These are phyloP conservation scores for Verruconis gallopava DNA, from an alignment of 2,329 filamentous ascomycete species.

Conservation along the genomic window DNA sequence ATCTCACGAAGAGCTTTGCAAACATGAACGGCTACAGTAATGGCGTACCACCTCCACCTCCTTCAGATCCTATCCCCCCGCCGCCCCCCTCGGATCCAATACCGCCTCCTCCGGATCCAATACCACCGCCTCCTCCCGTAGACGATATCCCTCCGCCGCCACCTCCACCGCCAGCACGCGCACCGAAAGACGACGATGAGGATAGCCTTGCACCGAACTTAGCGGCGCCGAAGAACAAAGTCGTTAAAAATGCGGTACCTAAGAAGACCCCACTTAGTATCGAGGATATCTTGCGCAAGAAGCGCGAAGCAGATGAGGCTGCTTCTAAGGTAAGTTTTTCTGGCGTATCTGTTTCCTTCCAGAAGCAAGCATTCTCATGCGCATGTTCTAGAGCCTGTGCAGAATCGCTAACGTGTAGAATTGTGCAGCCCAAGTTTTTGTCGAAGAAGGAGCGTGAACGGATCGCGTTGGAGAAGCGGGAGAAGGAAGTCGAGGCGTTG, in stretches of 20 bases:
- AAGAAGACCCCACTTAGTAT: constrained; percentile 55
- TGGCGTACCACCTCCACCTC: constrained; percentile 28
- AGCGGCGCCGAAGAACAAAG: constrained; percentile 7
- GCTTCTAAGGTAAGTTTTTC: constrained; percentile 51
- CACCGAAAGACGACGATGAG: too few species aligned
- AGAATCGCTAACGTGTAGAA: constrained; percentile 15
- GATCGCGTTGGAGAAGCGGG: constrained; percentile 63
- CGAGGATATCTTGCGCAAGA: constrained; percentile 73
- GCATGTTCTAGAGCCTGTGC: constrained; percentile 14
- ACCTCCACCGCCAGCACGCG: constrained; percentile 10
- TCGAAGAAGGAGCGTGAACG: constrained; percentile 72
- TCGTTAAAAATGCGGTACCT: constrained; percentile 14
- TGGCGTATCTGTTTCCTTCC: constrained; percentile 4
- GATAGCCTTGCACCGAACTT: constrained; percentile 1
- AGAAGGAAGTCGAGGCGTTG: constrained; percentile 57
- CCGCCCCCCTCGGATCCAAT: constrained; percentile 22
- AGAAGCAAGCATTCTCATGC: too few species aligned
- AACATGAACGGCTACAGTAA: constrained; percentile 12
- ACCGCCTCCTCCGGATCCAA: constrained; percentile 11
- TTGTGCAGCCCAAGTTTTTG: constrained; percentile 60
- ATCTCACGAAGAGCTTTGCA: constrained; percentile 6
- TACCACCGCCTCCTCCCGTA: constrained; percentile 13
- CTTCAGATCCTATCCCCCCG: constrained; percentile 19
- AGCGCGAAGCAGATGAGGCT: constrained; percentile 73
- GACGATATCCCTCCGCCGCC: constrained; percentile 7